These are phyloP conservation scores for Bisporella sp. DNA, from an alignment of 2,329 filamentous ascomycete species.

Conservation along the genomic window DNA sequence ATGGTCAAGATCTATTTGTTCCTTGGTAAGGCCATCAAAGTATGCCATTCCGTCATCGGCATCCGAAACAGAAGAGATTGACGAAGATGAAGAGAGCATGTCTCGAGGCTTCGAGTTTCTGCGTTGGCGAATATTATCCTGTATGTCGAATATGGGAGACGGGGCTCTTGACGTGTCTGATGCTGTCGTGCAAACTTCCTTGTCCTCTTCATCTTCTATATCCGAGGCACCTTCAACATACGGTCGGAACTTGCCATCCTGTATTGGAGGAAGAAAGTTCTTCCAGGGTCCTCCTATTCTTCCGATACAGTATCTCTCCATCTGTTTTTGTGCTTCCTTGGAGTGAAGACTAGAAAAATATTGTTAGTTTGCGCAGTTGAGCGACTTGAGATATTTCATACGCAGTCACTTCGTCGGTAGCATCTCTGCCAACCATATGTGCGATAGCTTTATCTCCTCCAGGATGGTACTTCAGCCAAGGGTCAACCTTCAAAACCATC, in stretches of 20 bases:
- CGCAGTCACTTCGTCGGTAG: slow-evolving; percentile 90
- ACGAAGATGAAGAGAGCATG: slow-evolving; percentile 35
- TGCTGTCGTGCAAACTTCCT: slow-evolving; percentile 22
- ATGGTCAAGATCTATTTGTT: slow-evolving; percentile 69
- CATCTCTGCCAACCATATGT: slow-evolving; percentile 92
- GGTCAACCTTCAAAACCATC: slow-evolving; percentile 78
- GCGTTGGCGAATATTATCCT: slow-evolving; percentile 16
- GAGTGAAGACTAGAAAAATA: slow-evolving; percentile 67
- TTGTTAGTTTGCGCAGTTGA: neutral
- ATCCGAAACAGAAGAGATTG: slow-evolving; percentile 52
- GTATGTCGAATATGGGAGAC: slow-evolving; percentile 27
- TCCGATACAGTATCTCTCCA: slow-evolving; percentile 78
- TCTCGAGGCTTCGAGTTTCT: slow-evolving; percentile 4
- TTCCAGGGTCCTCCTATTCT: slow-evolving; percentile 73
- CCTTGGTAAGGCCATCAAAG: slow-evolving; percentile 64
- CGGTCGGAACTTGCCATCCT: slow-evolving; percentile 71
- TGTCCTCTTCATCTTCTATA: slow-evolving; percentile 31
- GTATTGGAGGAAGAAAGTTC: slow-evolving; percentile 87
- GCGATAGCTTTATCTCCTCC: slow-evolving; percentile 85
- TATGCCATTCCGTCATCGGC: slow-evolving; percentile 52
- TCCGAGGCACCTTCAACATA: slow-evolving; percentile 32
- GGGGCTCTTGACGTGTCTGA: slow-evolving; percentile 24
- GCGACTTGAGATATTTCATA: slow-evolving; percentile 38
- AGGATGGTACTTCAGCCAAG: slow-evolving; percentile 84
- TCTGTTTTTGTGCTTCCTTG: slow-evolving; percentile 62